These are phyloP conservation scores for Rhizoctonia solani DNA, from an alignment of 1,284 basidiomycete species.

Conservation along the genomic window DNA sequence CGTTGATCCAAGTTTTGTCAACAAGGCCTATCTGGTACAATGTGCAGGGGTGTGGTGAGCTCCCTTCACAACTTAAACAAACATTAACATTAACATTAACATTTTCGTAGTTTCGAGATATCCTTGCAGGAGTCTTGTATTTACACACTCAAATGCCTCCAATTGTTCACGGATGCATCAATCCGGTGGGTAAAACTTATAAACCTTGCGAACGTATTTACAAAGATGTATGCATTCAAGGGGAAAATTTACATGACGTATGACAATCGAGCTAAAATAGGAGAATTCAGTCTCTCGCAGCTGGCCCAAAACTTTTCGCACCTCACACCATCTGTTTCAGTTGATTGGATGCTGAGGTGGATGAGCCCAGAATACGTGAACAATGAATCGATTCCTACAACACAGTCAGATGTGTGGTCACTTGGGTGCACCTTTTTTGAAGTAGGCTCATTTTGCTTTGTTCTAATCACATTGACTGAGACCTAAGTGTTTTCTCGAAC, in stretches of 20 bases:
- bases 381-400: background rate
- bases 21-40: no score
- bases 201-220: background rate
- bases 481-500: background rate
- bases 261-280: background rate
- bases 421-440: constrained; percentile 9
- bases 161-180: constrained; percentile 22
- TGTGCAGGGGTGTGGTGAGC: background rate
- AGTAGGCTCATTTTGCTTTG: background rate
- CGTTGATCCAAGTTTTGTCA: no score
- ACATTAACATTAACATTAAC: background rate
- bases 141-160: constrained; percentile 8
- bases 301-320: background rate
- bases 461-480: no score
- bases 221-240: background rate
- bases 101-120: background rate
- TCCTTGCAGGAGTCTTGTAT: constrained; percentile 4
- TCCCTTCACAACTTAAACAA: background rate
- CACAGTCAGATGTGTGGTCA: background rate
- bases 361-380: background rate
- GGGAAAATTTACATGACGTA: background rate
- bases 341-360: background rate
- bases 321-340: background rate
- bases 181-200: background rate
- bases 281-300: constrained; percentile 4